Percentiles rank a stretch among this genome's conserved stretches.
These are phyloP conservation scores for Lactifluus subvellereus DNA, from an alignment of 768 basidiomycete species.

Conservation along the genomic window DNA sequence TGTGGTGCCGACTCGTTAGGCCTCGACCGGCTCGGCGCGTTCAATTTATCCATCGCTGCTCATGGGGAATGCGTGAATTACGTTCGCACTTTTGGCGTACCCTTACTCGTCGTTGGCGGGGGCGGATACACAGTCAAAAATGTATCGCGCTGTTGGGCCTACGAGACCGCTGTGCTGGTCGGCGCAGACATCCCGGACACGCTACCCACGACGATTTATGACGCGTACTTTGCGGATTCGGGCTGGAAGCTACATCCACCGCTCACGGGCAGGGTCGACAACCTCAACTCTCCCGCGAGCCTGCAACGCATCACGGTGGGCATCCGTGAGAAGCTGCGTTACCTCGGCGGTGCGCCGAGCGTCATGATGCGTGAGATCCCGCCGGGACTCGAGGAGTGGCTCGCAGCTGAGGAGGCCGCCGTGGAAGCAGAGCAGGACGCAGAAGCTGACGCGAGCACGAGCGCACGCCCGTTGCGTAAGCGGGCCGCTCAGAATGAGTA, in stretches of 20 bases:
- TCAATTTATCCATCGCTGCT: slow-evolving; percentile 95
- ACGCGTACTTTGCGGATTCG: slow-evolving; percentile 87
- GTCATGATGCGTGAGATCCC: slow-evolving; percentile 96
- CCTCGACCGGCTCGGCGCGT: slow-evolving; percentile 90
- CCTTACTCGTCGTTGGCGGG: slow-evolving; percentile 86
- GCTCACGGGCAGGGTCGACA: slow-evolving; percentile 85
- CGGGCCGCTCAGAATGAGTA: slow-evolving; percentile 55
- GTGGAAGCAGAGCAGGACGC: slow-evolving; percentile 66
- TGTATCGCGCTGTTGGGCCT: slow-evolving; percentile 98
- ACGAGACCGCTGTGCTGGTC: slow-evolving; percentile 92
- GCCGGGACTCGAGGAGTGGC: slow-evolving; percentile 74
- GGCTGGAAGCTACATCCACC: slow-evolving; percentile 93
- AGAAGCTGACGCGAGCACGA: slow-evolving; percentile 52
- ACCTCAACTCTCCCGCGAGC: slow-evolving; percentile 78
- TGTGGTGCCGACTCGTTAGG: slow-evolving; percentile 97
- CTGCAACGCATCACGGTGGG: slow-evolving; percentile 84
- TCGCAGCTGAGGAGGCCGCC: slow-evolving; percentile 61
- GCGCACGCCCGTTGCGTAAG: slow-evolving; percentile 45
- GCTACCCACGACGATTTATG: slow-evolving; percentile 85
- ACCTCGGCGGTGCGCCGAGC: slow-evolving; percentile 93
- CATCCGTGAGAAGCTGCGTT: slow-evolving; percentile 83
- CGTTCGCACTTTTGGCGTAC: slow-evolving; percentile 87
- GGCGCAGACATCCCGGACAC: slow-evolving; percentile 79
- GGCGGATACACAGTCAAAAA: slow-evolving; percentile 97
- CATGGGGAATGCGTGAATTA: slow-evolving; percentile 99